A percentile compares a stretch with the other conserved stretches of the same genome.
These are phyloP conservation scores for Bromus sterilis DNA, from an alignment of 176 grass and related monocot species.

Conservation along the genomic window DNA sequence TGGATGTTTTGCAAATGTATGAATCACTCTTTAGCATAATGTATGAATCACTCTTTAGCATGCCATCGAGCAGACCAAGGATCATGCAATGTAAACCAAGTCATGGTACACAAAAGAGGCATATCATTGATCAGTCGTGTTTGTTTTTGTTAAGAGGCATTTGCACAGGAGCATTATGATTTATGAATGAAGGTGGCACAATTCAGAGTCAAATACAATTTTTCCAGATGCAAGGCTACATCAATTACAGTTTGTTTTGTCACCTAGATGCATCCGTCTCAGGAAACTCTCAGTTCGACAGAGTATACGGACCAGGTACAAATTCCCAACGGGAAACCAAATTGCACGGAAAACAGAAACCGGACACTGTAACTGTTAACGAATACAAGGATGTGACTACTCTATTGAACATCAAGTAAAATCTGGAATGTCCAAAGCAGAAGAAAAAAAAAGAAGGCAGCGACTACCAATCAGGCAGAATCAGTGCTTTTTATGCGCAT, in stretches of 20 bases:
- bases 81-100: neutral
- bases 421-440: conserved; percentile 37
- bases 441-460: conserved; percentile 27
- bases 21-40: too few relatives aligned
- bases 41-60: too few relatives aligned
- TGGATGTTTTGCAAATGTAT: neutral
- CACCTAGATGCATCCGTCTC: conserved; percentile 42
- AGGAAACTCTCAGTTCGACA: conserved; percentile 32
- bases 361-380: conserved; percentile 31
- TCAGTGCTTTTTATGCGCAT: conserved; percentile 59
- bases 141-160: neutral
- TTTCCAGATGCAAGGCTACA: conserved; percentile 32
- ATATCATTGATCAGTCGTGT: neutral
- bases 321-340: conserved; percentile 33
- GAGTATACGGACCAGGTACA: conserved; percentile 24
- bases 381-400: conserved; percentile 33
- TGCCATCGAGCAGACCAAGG: neutral
- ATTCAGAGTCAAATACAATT: conserved; percentile 26
- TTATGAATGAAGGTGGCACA: conserved; percentile 10
- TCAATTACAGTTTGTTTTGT: conserved; percentile 43
- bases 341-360: conserved; percentile 39
- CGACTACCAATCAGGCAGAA: conserved; percentile 68
- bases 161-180: conserved; percentile 3
- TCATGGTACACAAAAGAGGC: neutral
- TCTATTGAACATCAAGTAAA: conserved; percentile 56